Conservation (phyloP, 2,329 filamentous ascomycete species). For the Trichoderma lentiforme region DNA sequence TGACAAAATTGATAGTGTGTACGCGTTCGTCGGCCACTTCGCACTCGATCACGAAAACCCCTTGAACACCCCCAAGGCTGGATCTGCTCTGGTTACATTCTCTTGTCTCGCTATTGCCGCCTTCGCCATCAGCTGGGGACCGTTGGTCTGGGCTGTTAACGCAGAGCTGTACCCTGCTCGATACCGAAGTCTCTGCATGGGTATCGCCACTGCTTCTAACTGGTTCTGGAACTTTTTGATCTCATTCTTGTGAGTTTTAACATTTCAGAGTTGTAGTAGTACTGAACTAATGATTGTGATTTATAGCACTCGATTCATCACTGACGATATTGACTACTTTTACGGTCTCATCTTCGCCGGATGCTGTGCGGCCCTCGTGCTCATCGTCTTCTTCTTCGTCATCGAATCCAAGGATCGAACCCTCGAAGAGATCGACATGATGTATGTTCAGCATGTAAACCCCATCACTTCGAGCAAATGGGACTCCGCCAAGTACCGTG, state of each 20-base stretch:
- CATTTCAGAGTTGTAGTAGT: not conserved
- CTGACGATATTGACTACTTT: constrained; percentile 6
- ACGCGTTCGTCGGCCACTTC: constrained; percentile 13
- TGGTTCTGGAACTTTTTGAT: constrained; percentile 17
- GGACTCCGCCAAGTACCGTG: not conserved
- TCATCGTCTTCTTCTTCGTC: constrained; percentile 14
- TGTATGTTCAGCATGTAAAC: constrained; percentile 7
- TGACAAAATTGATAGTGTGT: not conserved
- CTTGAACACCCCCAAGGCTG: constrained; percentile 10
- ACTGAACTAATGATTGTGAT: not conserved
- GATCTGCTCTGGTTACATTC: constrained; percentile 10
- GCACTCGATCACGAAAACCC: constrained; percentile 10
- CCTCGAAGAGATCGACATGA: constrained; percentile 13
- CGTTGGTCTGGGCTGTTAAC: constrained; percentile 2
- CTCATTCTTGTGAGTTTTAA: constrained; percentile 5
- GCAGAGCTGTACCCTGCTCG: constrained; percentile 10
- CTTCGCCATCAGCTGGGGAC: constrained; percentile 12
- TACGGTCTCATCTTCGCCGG: constrained; percentile 13
- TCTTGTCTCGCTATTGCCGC: constrained; percentile 11
- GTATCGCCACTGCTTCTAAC: constrained; percentile 6
- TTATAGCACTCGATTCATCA: constrained; percentile 7
- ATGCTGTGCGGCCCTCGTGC: constrained; percentile 1
- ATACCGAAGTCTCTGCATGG: constrained; percentile 12
- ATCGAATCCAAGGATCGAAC: constrained; percentile 13
- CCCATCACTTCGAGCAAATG: constrained; percentile 8